Evolutionary conservation across 768 basidiomycete species (phyloP).

Genomic region (Hygrophorus russula): DNA sequence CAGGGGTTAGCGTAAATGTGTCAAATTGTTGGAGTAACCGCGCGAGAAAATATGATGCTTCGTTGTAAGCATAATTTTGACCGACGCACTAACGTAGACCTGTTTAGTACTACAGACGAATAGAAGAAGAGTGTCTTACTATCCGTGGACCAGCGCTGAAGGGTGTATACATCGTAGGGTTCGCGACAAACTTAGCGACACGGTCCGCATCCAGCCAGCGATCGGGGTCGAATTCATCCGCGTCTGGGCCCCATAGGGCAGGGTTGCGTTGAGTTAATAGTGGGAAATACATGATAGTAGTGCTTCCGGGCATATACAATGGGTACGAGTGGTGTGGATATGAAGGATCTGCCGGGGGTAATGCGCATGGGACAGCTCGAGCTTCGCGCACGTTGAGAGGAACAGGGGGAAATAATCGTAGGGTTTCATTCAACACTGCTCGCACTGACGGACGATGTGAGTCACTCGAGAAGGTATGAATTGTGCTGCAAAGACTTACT

Average conservation of each 20-base stretch:
- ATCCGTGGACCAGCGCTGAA: slow-evolving; percentile 65
- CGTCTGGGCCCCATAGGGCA: slow-evolving; percentile 64
- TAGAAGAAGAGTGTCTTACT: slow-evolving; percentile 18
- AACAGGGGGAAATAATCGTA: slow-evolving; percentile 72
- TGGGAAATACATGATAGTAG: slow-evolving; percentile 47
- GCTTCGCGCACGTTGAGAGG: slow-evolving; percentile 61
- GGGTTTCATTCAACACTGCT: slow-evolving; percentile 70
- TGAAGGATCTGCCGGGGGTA: slow-evolving; percentile 42
- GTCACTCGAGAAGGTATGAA: background rate
- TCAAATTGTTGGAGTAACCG: slow-evolving; percentile 57
- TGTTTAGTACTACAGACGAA: background rate
- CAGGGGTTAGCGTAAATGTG: slow-evolving; percentile 44
- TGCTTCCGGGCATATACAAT: slow-evolving; percentile 47
- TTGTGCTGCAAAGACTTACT: slow-evolving; percentile 28
- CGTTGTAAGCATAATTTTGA: slow-evolving; percentile 68
- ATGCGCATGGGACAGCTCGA: slow-evolving; percentile 32
- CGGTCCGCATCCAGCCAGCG: slow-evolving; percentile 59
- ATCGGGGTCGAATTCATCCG: slow-evolving; percentile 68
- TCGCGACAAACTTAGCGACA: slow-evolving; percentile 36
- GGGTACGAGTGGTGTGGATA: slow-evolving; percentile 26
- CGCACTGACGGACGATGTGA: slow-evolving; percentile 34
- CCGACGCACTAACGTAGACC: slow-evolving; percentile 42
- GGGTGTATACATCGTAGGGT: slow-evolving; percentile 62
- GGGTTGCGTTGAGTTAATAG: slow-evolving; percentile 58
- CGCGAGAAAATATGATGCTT: slow-evolving; percentile 63